Base-by-base conservation (phyloP, 202 grass and related monocot species). In the Zizania palustris region DNA sequence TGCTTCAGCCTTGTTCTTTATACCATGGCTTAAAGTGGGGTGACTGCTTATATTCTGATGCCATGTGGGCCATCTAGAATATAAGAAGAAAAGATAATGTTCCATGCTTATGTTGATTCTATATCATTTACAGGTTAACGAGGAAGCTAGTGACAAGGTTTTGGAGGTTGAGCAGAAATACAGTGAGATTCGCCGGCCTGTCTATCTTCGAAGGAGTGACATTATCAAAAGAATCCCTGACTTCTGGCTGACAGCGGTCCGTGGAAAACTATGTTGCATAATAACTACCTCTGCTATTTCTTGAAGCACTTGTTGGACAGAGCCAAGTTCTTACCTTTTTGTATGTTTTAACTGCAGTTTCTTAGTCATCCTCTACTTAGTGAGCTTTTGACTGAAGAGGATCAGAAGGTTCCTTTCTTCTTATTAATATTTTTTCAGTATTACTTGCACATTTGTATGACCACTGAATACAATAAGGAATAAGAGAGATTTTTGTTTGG, bases 161-260 rank as follows among this genome's bases (percentile, higher is more conserved):
- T 86, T 99, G 77, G 96, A 92, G 83, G 84, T 99, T 33, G 96
- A 92, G 68, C 89, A 90, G 65, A 98, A 95, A 49, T 98, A 94
- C 83, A 98, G 87, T 73, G 96, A 95, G 81, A 77, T 95, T 63
- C 89, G 96, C 15, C 88, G 83, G 90, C 96, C 96, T 75, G 89
- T 95, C 66, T 95, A 94, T 61, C 59, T 82, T 73, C 88, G 73
- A 54, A 82, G 96, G 71, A 84, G 88, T 70, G 96, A 90, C 36
- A 79, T 98, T 81, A 95, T 98, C 74, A 79, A 86, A 80, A 77
- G 87, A 56, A 98, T 98, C 64, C 86, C 81, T 0, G 96, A 92
- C 61, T 98, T 98, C 50, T 98, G 96, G 96, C 76, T 92, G 66
- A 90, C 87, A 83, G 96, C 87, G 74, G 96, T 98, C 75, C 10